Evolutionary conservation across 495 filamentous ascomycete genomes (phyloP), one percentile per base, ranked within the genome.

Genomic region (Penicillium dipodomyicola): DNA sequence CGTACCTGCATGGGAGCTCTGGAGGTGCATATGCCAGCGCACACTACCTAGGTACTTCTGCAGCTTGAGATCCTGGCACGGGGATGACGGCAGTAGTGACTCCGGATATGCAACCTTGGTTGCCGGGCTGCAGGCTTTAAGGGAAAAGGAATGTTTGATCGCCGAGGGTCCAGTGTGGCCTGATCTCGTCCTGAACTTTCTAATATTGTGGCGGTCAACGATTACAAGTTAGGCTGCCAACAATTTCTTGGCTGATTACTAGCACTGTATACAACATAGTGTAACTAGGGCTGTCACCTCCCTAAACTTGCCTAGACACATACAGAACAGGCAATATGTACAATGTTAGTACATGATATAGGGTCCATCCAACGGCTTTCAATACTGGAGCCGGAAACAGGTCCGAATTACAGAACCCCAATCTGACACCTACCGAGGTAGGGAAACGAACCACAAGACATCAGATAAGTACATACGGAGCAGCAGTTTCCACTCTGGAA

Each of bases 1-100:
- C 5, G 45, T 48, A 48, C 45, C 45, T 48, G 45, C 45, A 32
- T 48, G 45, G 10, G 17, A 48, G 25, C 45, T 32, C 15, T 14
- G 1, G 12, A 12, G 45, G 29, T 48, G 45, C 45, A 48, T 48
- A 48, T 32, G 27, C 45, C 45, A 48, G 45, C 45, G 8, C 29
- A 48, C 10, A 20, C 4, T 20, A 19, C 1, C 2, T 19, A 45
- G 27, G 27, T 30, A 30, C n/a, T 30, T 30, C n/a, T 30, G 25
- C 29, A 46, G 22, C 44, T 29, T 11, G 45, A 5, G 45, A 47
- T 45, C 22, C 23, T 29, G 9, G 14, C 25, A 46, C 6, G 23
- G 25, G 8, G 7, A 47, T 30, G 1, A 6, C 9, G 45, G 33
- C 14, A 37, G 33, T 29, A 47, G 25, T 17, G 25, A 27, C 25